Evolutionary conservation across 768 basidiomycete genomes (phyloP), one percentile per base, ranked within the genome.

Genomic region (Mycena capillaripes): DNA sequence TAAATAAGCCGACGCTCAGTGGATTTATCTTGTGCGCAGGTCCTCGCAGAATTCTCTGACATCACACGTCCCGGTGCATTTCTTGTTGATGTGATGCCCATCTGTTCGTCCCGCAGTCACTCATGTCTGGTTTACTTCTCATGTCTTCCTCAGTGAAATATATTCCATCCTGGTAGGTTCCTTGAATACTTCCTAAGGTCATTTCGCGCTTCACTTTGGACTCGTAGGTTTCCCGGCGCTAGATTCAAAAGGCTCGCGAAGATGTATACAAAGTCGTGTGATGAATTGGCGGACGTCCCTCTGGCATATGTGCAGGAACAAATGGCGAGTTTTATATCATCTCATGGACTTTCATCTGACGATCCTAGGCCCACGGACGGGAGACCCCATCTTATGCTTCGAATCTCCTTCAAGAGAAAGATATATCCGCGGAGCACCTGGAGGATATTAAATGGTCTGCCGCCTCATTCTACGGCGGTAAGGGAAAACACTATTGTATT

Each of bases 141-240:
- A 65, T 27, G 25, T 11, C 10, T 40, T 19, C 19, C 3, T 21
- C 17, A 71, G 70, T 71, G 44, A 71, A 71, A 71, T 71, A 71
- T 40, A 25, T 66, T 42, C 69, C 63, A 29, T 53, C 57, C 27
- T 55, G 34, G 57, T 48, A 34, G 23, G 32, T 38, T 16, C 16
- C 38, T 42, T 27, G n/a, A n/a, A n/a, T n/a, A n/a, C 12, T 16
- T 16, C 30, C 23, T 9, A 23, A 2, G 40, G 34, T 25, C 4
- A 21, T 17, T 12, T 11, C 23, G 4, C 55, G 89, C 88, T 89
- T 63, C 81, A 81, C 85, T 65, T 58, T 89, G 48, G 88, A 89
- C 19, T n/a, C 79, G 82, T n/a, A 91, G 90, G 90, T 84, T 90
- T 71, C 90, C 90, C 5, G 90, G 90, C 7, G 87, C 87, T 12